A percentile compares a stretch with the other conserved stretches of the same genome.
Evolutionary conservation across 1,139 yeast species (phyloP).

Genomic region (Kluyveromyces sp.): DNA sequence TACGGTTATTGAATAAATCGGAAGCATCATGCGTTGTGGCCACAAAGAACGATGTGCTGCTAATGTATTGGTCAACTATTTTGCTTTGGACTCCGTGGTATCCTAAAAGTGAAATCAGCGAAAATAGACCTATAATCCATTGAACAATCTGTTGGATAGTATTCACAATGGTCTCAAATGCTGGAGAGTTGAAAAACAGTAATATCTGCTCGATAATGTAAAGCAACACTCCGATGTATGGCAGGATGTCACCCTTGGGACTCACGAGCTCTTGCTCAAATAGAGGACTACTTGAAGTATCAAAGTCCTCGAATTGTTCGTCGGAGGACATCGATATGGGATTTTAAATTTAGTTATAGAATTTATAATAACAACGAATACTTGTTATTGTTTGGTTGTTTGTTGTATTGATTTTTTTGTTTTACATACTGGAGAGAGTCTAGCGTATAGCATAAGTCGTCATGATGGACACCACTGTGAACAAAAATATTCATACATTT

Average conservation of each 20-base stretch:
- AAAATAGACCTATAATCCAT: slow-evolving; percentile 2
- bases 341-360: no score
- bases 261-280: not conserved
- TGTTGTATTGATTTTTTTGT: no score
- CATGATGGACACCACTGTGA: no score
- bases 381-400: no score
- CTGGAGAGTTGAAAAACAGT: slow-evolving; percentile 2
- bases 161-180: slow-evolving; percentile 1
- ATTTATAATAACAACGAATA: no score
- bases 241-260: no score
- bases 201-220: not conserved
- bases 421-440: no score
- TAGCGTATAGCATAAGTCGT: no score
- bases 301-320: no score
- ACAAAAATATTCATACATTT: no score
- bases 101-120: slow-evolving; percentile 2
- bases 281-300: no score
- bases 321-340: no score
- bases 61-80: slow-evolving; percentile 1
- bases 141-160: slow-evolving; percentile 2
- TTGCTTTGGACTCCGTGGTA: slow-evolving; percentile 5
- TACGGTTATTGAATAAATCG: not conserved
- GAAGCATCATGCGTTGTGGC: not conserved
- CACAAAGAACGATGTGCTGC: slow-evolving; percentile 1
- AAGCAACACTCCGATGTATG: not conserved